Conservation (phyloP, 2,329 filamentous ascomycete species). For the Phoma sp. region DNA sequence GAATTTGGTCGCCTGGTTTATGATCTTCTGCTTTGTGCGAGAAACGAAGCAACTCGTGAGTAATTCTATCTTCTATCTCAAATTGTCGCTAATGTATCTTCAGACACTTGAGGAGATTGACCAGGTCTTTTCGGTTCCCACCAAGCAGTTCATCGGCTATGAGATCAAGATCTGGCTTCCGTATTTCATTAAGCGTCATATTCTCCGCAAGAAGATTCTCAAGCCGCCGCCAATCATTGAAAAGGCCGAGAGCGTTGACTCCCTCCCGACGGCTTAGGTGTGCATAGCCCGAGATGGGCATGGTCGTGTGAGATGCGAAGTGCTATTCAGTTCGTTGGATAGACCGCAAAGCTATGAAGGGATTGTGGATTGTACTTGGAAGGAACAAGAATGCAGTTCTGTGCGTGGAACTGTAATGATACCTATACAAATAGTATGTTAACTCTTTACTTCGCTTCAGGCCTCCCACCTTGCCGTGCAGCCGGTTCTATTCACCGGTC, state of each 20-base stretch:
- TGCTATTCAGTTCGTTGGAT: neutral
- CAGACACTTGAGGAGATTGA: constrained; percentile 11
- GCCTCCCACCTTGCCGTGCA: neutral
- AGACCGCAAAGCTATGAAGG: neutral
- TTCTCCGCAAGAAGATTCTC: constrained; percentile 47
- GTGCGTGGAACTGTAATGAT: neutral
- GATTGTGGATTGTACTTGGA: neutral
- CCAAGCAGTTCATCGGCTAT: constrained; percentile 48
- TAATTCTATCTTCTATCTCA: constrained; percentile 20
- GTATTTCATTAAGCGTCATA: constrained; percentile 52
- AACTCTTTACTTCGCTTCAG: neutral
- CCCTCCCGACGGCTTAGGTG: constrained; percentile 7
- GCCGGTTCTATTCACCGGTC: neutral
- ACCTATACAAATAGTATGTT: constrained; percentile 10
- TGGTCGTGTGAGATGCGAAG: neutral
- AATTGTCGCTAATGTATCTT: neutral
- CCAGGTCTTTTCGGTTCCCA: constrained; percentile 47
- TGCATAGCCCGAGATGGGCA: neutral
- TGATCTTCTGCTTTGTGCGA: constrained; percentile 51
- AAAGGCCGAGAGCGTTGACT: constrained; percentile 26
- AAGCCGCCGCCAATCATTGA: constrained; percentile 52
- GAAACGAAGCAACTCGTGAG: constrained; percentile 48
- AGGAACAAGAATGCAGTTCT: neutral
- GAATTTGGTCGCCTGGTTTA: constrained; percentile 50
- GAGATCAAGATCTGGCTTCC: constrained; percentile 51